phyloP scores from a whole-genome alignment of 2,329 filamentous ascomycete species.

The Colletotrichum sidae region DNA sequence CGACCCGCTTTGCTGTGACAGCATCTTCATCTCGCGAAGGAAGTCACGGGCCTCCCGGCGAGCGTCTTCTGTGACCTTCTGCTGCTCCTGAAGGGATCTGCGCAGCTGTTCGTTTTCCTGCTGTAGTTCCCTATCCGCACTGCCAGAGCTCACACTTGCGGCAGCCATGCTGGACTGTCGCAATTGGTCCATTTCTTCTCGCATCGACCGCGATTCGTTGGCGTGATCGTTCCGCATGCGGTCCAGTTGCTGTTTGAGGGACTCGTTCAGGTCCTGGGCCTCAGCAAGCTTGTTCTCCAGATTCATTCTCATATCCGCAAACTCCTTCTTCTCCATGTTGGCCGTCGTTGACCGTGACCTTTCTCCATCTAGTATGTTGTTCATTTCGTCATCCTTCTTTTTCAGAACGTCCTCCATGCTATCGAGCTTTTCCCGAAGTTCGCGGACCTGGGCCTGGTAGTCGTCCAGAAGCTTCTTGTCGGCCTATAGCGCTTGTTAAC shows the following conservation, averaged over 20 bases:
- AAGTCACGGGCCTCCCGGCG: conserved; percentile 85
- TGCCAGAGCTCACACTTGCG: conserved; percentile 41
- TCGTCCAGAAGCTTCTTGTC: conserved; percentile 81
- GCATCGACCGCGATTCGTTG: conserved; percentile 70
- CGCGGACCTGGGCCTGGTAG: conserved; percentile 81
- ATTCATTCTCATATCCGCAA: conserved; percentile 71
- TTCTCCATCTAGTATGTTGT: conserved; percentile 68
- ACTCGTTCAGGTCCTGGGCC: conserved; percentile 81
- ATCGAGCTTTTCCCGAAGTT: conserved; percentile 80
- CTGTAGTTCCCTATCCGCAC: conserved; percentile 66
- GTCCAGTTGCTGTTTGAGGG: conserved; percentile 83
- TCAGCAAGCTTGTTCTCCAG: conserved; percentile 81
- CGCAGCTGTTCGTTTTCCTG: conserved; percentile 78
- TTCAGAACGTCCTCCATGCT: conserved; percentile 76
- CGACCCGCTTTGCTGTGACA: conserved; percentile 83
- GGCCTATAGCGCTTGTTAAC: conserved; percentile 52
- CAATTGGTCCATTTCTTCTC: conserved; percentile 70
- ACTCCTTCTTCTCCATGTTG: conserved; percentile 76
- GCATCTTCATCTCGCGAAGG: conserved; percentile 86
- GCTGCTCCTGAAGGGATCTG: conserved; percentile 76
- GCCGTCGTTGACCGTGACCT: conserved; percentile 63
- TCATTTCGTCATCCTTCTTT: conserved; percentile 78
- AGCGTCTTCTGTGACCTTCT: conserved; percentile 87
- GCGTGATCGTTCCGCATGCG: conserved; percentile 76
- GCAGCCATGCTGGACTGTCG: conserved; percentile 47